phyloP scores from a whole-genome alignment of 2,329 filamentous ascomycete species.

The Dactylonectria macrodidyma region DNA sequence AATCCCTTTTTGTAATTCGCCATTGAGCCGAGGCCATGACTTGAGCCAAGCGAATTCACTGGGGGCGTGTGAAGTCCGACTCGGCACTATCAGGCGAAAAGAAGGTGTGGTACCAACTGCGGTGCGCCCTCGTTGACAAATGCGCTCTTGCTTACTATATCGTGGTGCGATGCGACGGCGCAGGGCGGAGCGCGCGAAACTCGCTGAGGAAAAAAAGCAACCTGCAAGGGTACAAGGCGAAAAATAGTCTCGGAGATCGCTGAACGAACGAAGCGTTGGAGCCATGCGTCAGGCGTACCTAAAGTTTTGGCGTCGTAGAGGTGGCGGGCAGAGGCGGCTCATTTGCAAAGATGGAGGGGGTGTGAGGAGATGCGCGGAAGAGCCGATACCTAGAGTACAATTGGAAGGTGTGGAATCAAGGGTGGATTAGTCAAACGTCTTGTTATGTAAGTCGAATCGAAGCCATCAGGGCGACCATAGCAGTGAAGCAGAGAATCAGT shows the following conservation, averaged over 20 bases:
- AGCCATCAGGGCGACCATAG: not conserved
- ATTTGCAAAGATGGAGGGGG: conserved; percentile 21
- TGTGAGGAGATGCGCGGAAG: conserved; percentile 6
- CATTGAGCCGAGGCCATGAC: conserved; percentile 2
- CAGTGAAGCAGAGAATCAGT: not conserved
- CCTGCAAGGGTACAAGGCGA: too few relatives aligned
- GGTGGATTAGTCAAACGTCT: conserved; percentile 13
- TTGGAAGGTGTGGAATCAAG: conserved; percentile 2
- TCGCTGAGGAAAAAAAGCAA: not conserved
- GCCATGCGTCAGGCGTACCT: not conserved
- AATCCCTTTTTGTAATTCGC: conserved; percentile 2
- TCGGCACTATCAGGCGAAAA: conserved; percentile 6
- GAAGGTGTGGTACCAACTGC: conserved; percentile 12
- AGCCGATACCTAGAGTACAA: conserved; percentile 1
- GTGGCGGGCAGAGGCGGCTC: conserved; percentile 28
- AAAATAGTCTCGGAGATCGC: not conserved
- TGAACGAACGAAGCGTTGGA: not conserved
- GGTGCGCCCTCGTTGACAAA: conserved; percentile 29
- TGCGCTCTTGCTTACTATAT: conserved; percentile 31
- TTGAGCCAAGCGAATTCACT: not conserved
- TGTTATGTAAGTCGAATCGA: conserved; percentile 4
- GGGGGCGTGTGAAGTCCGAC: not conserved
- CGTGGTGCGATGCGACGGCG: conserved; percentile 9
- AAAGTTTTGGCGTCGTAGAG: conserved; percentile 1
- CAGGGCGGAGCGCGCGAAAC: conserved; percentile 29